A percentile compares a stretch with the other conserved stretches of the same genome.
phyloP scores from a whole-genome alignment of 148 eudicot genomes.

The Fagopyrum tataricum region DNA sequence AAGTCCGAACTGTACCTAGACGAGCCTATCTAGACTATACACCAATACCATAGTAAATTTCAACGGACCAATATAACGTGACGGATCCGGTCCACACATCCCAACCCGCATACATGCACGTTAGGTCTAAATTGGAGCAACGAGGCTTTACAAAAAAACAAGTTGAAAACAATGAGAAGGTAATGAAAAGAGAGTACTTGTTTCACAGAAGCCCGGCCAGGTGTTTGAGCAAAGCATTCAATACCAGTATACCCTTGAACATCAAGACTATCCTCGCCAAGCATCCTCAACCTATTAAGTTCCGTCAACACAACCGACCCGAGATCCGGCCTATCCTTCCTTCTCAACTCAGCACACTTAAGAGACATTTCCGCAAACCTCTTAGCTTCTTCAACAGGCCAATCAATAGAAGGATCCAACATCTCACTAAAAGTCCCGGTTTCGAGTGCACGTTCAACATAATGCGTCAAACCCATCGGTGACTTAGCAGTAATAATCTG shows the following conservation, averaged over 20 bases:
- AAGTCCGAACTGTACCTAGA: no score
- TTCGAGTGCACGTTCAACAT: constrained; percentile 46
- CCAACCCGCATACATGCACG: no score
- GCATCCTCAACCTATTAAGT: constrained; percentile 41
- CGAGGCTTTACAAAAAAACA: no score
- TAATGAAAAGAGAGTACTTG: constrained; percentile 1
- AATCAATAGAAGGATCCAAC: constrained; percentile 50
- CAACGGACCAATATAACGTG: no score
- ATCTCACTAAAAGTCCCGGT: constrained; percentile 40
- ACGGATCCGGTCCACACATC: no score
- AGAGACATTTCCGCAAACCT: constrained; percentile 48
- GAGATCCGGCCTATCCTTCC: constrained; percentile 72
- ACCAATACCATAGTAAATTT: no score
- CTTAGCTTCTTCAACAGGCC: constrained; percentile 67
- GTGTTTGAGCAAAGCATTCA: constrained; percentile 10
- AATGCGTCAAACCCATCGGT: constrained; percentile 71
- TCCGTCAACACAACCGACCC: constrained; percentile 50
- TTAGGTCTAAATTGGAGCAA: no score
- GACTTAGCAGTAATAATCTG: constrained; percentile 72
- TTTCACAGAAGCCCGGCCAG: neutral
- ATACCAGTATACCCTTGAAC: neutral
- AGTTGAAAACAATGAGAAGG: neutral
- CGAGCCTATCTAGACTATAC: no score
- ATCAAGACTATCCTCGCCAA: constrained; percentile 19
- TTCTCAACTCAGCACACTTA: constrained; percentile 64